Base-by-base conservation (phyloP, 1,284 basidiomycete genomes). In the Papiliotrema terrestris region DNA sequence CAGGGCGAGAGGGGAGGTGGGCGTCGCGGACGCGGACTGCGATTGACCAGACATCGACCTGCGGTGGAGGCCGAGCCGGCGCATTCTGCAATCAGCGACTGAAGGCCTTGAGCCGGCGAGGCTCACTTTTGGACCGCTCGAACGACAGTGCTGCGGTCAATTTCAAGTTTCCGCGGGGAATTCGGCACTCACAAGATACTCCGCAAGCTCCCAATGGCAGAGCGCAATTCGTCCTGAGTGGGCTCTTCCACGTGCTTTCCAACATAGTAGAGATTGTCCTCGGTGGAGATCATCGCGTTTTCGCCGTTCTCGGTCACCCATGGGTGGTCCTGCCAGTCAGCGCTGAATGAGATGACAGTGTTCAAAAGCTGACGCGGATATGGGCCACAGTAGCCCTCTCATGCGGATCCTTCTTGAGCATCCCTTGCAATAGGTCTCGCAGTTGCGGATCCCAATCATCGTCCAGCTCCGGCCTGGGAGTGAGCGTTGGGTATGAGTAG, bases 201-300 rank as follows among this genome's bases (percentile, higher is more conserved):
- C 13, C 71, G 62, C 41, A 76, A 52, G 1, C 65, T 64, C 8
- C 65, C 65, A 22, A 80, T 68, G 8, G 78, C 78, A 26, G 61
- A 60, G 45, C 68, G 67, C 39, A 80, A 55, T 46, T 79, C 78
- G 23, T 77, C 75, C 45, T 64, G 56, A 0, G 77, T 78, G 1
- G 78, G 78, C 56, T 78, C 78, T 49, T 72, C 72, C 42, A 79
- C 75, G 35, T 71, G 62, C 52, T 73, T 71, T 26, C 76, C 74
- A 36, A 75, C 67, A 46, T 72, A 62, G 55, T 68, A 72, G 61
- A 79, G 60, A 55, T 78, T 78, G 45, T 77, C 73, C 29, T 78
- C 78, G 15, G 65, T 67, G 3, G 61, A 51, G 2, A 77, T 76
- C 62, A 80, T 69, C 11, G 75, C 74, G 20, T 72, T 58, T 19